Evolutionary conservation across 2,329 filamentous ascomycete species (phyloP).

Genomic region (Botrytis aclada): DNA sequence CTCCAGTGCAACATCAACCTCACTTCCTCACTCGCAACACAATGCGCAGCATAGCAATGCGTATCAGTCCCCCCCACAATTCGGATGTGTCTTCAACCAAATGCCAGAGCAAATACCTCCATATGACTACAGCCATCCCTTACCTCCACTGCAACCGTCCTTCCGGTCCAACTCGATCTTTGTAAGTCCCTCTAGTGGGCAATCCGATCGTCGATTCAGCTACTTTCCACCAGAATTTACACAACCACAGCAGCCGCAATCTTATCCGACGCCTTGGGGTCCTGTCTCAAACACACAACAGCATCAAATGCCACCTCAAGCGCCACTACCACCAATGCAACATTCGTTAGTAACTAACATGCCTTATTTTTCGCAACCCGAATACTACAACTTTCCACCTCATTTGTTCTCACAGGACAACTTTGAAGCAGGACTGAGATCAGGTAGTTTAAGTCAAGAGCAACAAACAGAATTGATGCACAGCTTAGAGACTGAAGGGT

Average conservation of each 20-base stretch:
- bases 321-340: slow-evolving; percentile 21
- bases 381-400: slow-evolving; percentile 33
- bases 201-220: slow-evolving; percentile 56
- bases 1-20: slow-evolving; percentile 40
- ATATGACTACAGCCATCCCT: slow-evolving; percentile 28
- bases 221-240: slow-evolving; percentile 59
- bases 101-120: slow-evolving; percentile 45
- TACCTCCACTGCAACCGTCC: slow-evolving; percentile 42
- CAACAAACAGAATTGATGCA: slow-evolving; percentile 83
- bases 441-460: slow-evolving; percentile 71
- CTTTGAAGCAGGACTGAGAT: slow-evolving; percentile 47
- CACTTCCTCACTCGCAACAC: slow-evolving; percentile 42
- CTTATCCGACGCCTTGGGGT: slow-evolving; percentile 35
- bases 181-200: slow-evolving; percentile 52
- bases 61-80: slow-evolving; percentile 47
- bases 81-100: slow-evolving; percentile 58
- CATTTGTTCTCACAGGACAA: slow-evolving; percentile 42
- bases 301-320: slow-evolving; percentile 21
- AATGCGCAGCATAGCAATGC: slow-evolving; percentile 21
- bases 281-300: slow-evolving; percentile 24
- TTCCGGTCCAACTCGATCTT: slow-evolving; percentile 68
- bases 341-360: slow-evolving; percentile 29
- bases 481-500: slow-evolving; percentile 67
- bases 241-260: slow-evolving; percentile 33
- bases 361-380: slow-evolving; percentile 34